Base-by-base conservation (phyloP, 306 rosid genomes). In the Pyrus betulifolia region DNA sequence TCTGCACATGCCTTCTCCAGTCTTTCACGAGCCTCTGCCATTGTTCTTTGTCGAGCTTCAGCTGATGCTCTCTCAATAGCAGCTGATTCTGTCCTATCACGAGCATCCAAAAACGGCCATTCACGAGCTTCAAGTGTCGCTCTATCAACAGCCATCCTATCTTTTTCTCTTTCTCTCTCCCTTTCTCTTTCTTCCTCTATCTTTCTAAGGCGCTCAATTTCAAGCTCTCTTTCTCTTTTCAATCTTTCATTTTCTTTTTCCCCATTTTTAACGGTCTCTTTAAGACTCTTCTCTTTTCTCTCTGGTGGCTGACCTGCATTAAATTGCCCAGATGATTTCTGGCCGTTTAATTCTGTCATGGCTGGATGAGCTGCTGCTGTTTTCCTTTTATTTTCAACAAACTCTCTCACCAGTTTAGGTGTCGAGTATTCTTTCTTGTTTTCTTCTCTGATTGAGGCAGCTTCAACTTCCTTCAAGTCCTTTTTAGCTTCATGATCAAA, bases 81-180 rank as follows among this genome's bases (percentile, higher is more conserved):
- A 80, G 88, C 93, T 89, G 88, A 91, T 74, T 94, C 98, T 54
- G 89, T 78, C 80, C 84, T 84, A 67, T 89, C 97, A 67, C 89
- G 91, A 66, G 87, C 86, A 86, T 94, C 98, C 15, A 80, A 75
- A 84, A 73, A 78, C 2, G 84, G 85, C 76, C 87, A 84, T 49
- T 89, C 90, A n/a, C 90, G 89, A 83, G 93, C 90, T 82, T 88
- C 96, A 76, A 89, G 88, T 75, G 91, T 81, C 75, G 90, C 89
- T 77, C 86, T 84, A 67, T 92, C 93, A 81, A 92, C 89, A 67
- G 89, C 93, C 87, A 86, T 89, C 78, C 97, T 87, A 80, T 95
- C 99, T 75, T 95, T 95, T 81, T 91, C 97, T 86, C 99, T 92
- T 80, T 95, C 98, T 78, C 93, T 88, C 78, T 95, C 99, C 84